A percentile compares a stretch with the other conserved stretches of the same genome.
Conservation (phyloP, 208 protist genomes). For the Kentomonas sorsogonicus region DNA sequence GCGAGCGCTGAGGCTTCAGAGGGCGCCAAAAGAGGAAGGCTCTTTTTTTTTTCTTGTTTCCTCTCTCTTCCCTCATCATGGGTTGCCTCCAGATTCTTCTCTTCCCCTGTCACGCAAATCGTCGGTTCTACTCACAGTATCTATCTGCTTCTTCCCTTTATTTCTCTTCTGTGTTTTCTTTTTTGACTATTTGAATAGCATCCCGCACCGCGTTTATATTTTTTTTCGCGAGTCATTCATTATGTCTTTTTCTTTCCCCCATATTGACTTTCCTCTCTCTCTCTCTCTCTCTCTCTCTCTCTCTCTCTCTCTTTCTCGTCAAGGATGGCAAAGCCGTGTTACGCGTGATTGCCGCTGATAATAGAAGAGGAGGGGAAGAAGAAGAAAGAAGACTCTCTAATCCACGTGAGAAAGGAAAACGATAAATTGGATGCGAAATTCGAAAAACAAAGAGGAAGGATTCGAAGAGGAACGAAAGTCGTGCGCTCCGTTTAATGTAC, state of each 20-base stretch:
- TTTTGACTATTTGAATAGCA: constrained; percentile 6
- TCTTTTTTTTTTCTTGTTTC: background rate
- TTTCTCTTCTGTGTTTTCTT: constrained; percentile 16
- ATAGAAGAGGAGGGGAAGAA: background rate
- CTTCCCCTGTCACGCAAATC: background rate
- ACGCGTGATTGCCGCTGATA: constrained; percentile 6
- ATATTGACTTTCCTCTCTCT: background rate
- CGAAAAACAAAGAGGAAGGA: no score
- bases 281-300: constrained; percentile 7
- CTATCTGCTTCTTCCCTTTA: constrained; percentile 1
- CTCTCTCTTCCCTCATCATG: background rate
- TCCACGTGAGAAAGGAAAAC: no score
- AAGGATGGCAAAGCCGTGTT: constrained; percentile 2
- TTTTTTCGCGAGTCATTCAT: background rate
- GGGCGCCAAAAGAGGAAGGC: no score
- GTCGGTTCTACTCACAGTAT: background rate
- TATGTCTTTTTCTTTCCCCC: background rate
- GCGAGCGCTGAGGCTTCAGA: background rate
- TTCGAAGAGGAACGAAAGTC: no score
- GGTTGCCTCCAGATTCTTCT: background rate
- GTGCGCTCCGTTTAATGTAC: no score
- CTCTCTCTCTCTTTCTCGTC: constrained; percentile 8
- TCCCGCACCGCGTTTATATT: background rate
- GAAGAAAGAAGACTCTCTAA: background rate
- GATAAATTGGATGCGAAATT: no score